Evolutionary conservation across 257 asterid species (phyloP).

Genomic region (Solanum infundibuliforme): DNA sequence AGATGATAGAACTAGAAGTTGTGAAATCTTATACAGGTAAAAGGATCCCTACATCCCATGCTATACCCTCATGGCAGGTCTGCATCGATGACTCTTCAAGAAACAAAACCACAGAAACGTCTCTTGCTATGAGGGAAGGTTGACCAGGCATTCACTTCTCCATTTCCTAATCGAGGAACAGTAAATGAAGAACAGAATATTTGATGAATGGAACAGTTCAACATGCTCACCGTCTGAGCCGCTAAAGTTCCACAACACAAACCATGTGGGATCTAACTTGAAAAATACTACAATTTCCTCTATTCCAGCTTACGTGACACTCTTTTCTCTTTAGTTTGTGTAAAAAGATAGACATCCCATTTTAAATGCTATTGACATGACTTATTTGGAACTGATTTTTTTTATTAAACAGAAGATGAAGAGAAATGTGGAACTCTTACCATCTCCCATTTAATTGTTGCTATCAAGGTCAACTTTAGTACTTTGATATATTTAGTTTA

Average conservation of each 20-base stretch:
- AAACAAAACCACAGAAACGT: not conserved
- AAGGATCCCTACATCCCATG: not conserved
- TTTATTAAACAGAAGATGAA: not conserved
- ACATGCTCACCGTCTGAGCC: not conserved
- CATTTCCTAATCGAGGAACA: not conserved
- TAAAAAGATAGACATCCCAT: not conserved
- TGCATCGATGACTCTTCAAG: not conserved
- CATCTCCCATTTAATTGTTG: not conserved
- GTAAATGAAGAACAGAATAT: not conserved
- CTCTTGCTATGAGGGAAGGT: not conserved
- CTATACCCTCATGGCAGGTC: not conserved
- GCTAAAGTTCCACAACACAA: not conserved
- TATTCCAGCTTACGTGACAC: not conserved
- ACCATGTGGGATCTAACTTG: not conserved
- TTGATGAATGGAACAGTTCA: not conserved
- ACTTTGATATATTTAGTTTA: not conserved
- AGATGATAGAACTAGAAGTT: not conserved
- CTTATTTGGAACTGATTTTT: not conserved
- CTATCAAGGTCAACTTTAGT: not conserved
- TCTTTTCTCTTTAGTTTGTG: not conserved
- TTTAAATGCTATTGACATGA: not conserved
- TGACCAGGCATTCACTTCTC: not conserved
- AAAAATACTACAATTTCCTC: not conserved
- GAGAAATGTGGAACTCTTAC: not conserved
- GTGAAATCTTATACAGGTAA: not conserved